These are phyloP conservation scores for Linderniella brevidens DNA, from an alignment of 257 asterid species.

Conservation along the genomic window DNA sequence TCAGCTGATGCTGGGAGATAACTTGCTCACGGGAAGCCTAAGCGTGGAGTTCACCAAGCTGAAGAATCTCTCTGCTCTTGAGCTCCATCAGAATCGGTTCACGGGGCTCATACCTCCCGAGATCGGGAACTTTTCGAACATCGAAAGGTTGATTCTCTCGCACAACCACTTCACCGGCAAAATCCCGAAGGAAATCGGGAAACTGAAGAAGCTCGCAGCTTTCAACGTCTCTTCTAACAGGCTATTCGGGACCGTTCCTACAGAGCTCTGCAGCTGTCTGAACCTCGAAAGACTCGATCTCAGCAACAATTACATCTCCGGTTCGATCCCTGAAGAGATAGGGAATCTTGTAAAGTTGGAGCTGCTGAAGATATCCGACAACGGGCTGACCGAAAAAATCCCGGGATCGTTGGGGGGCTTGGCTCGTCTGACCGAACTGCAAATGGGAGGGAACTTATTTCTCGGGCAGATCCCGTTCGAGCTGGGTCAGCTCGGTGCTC, in stretches of 20 bases:
- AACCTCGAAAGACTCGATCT: slow-evolving; percentile 78
- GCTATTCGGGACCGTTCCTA: slow-evolving; percentile 45
- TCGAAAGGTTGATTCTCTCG: slow-evolving; percentile 79
- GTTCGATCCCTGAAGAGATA: slow-evolving; percentile 35
- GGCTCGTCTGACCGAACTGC: slow-evolving; percentile 73
- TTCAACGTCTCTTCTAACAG: slow-evolving; percentile 57
- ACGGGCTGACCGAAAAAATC: slow-evolving; percentile 47
- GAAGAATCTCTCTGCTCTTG: slow-evolving; percentile 58
- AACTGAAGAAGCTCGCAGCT: slow-evolving; percentile 50
- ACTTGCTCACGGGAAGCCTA: slow-evolving; percentile 44
- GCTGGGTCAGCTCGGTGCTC: slow-evolving; percentile 53
- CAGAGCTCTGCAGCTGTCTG: slow-evolving; percentile 42
- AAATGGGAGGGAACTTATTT: slow-evolving; percentile 65
- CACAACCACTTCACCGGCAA: slow-evolving; percentile 42
- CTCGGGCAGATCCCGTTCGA: slow-evolving; percentile 66
- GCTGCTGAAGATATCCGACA: slow-evolving; percentile 54
- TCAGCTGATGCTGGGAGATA: slow-evolving; percentile 51
- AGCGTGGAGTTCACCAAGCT: slow-evolving; percentile 57
- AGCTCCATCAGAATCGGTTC: slow-evolving; percentile 57
- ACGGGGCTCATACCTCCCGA: slow-evolving; percentile 51
- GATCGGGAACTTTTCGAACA: slow-evolving; percentile 39
- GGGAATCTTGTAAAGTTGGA: slow-evolving; percentile 72
- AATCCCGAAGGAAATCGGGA: slow-evolving; percentile 61
- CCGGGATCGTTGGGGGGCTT: slow-evolving; percentile 65
- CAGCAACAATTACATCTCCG: slow-evolving; percentile 47